Evolutionary conservation across 345 rosid genomes (phyloP).

Genomic region (Hypericum androsaemum): DNA sequence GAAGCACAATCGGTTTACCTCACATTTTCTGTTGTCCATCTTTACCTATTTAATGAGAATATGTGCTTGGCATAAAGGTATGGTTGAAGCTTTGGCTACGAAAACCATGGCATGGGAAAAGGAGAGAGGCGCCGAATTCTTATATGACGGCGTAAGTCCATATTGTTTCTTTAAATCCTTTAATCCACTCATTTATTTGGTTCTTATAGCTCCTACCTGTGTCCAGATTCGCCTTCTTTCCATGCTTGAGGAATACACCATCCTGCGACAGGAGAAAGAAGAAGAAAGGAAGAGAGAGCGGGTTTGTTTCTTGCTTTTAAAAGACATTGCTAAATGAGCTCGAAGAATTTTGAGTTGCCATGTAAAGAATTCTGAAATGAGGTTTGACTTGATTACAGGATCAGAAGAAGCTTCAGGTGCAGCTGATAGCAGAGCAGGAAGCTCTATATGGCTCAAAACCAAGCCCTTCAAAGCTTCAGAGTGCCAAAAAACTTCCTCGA

Average conservation of each 20-base stretch:
- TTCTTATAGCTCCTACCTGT: neutral
- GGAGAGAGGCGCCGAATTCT: constrained; percentile 68
- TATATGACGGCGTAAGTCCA: constrained; percentile 78
- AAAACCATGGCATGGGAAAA: constrained; percentile 86
- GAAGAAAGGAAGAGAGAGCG: constrained; percentile 83
- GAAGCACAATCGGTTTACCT: neutral
- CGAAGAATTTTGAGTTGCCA: neutral
- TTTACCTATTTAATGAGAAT: constrained; percentile 6
- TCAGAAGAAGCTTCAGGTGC: constrained; percentile 48
- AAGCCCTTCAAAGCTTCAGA: constrained; percentile 80
- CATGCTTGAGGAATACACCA: constrained; percentile 79
- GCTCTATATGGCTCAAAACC: constrained; percentile 93
- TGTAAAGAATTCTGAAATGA: neutral
- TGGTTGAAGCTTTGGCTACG: constrained; percentile 82
- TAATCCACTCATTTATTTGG: neutral
- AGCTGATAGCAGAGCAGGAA: constrained; percentile 84
- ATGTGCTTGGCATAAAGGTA: constrained; percentile 23
- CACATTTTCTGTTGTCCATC: constrained; percentile 2
- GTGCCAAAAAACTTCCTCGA: constrained; percentile 64
- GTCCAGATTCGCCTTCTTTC: constrained; percentile 73
- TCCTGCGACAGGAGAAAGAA: constrained; percentile 83
- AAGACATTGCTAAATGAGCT: neutral
- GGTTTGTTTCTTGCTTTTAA: constrained; percentile 26
- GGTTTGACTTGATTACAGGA: constrained; percentile 36
- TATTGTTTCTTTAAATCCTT: neutral